These are phyloP conservation scores for Pharnaceum exiguum DNA, from an alignment of 148 eudicot species.

Conservation along the genomic window DNA sequence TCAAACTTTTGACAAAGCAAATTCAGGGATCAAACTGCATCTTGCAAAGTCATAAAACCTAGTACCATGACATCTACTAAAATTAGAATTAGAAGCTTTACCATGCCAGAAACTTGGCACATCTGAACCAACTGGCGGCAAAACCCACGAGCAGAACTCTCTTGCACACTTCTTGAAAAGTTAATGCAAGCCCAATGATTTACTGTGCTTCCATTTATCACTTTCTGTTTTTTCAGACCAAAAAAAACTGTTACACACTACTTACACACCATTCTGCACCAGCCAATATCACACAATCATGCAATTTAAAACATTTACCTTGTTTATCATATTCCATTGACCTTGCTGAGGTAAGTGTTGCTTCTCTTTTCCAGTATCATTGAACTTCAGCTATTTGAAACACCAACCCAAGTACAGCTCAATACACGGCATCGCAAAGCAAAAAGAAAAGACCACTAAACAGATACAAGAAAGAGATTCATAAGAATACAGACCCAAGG, in stretches of 20 bases:
- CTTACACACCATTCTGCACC: neutral
- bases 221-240: conserved; percentile 41
- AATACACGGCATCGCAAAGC: neutral
- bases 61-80: no score
- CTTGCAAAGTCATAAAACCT: neutral
- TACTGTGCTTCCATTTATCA: conserved; percentile 68
- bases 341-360: conserved; percentile 71
- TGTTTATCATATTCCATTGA: conserved; percentile 85
- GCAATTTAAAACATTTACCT: conserved; percentile 32
- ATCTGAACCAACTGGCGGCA: conserved; percentile 68
- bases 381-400: conserved; percentile 52
- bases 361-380: conserved; percentile 60
- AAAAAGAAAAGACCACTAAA: neutral
- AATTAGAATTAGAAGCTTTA: no score
- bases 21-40: neutral
- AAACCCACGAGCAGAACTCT: conserved; percentile 57
- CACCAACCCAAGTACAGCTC: neutral
- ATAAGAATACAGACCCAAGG: conserved; percentile 48
- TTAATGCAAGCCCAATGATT: conserved; percentile 73
- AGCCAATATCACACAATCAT: neutral
- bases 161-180: conserved; percentile 69
- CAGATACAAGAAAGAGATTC: neutral
- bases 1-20: neutral
- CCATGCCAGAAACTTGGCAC: conserved; percentile 81
- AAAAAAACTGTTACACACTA: neutral